A percentile compares a stretch with the other conserved stretches of the same genome.
Evolutionary conservation across 2,329 filamentous ascomycete genomes (phyloP).

Genomic region (Colletotrichum gigasporum): DNA sequence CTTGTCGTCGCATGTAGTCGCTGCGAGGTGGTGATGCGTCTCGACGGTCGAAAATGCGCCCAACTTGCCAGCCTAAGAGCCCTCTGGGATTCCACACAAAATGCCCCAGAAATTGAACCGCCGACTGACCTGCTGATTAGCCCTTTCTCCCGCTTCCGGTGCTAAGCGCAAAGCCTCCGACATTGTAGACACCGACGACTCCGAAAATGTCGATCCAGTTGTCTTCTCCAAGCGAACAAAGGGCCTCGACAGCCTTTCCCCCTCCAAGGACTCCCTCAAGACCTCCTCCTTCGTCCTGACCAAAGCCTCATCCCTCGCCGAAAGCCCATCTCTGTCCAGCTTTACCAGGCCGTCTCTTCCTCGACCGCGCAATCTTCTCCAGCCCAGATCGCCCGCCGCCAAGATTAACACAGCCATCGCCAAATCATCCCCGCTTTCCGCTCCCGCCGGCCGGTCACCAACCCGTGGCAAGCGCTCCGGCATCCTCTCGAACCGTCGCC

Average conservation of each 20-base stretch:
- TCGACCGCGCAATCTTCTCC: constrained; percentile 56
- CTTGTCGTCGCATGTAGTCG: not conserved
- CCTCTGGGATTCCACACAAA: not conserved
- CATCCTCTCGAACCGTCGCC: constrained; percentile 74
- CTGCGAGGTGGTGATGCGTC: not conserved
- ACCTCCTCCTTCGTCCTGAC: constrained; percentile 56
- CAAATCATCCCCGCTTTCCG: constrained; percentile 65
- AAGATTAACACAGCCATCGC: constrained; percentile 54
- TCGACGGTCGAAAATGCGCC: not conserved
- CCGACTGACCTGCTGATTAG: constrained; percentile 40
- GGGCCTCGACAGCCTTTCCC: constrained; percentile 49
- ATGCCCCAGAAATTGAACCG: not conserved
- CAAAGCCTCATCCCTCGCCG: constrained; percentile 48
- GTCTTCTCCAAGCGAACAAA: constrained; percentile 69
- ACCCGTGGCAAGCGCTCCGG: constrained; percentile 74
- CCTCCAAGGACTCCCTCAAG: constrained; percentile 59
- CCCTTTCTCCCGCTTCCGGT: constrained; percentile 49
- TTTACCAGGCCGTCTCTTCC: constrained; percentile 35
- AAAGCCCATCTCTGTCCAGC: not conserved
- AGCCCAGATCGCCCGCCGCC: constrained; percentile 61
- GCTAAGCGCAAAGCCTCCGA: constrained; percentile 68
- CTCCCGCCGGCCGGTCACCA: constrained; percentile 84
- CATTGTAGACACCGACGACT: constrained; percentile 59
- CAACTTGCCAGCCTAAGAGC: constrained; percentile 3
- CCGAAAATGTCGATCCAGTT: constrained; percentile 70